Percentiles rank a stretch among this genome's conserved stretches.
Conservation (phyloP, 2,329 filamentous ascomycete genomes). For the Helotiales sp. region DNA sequence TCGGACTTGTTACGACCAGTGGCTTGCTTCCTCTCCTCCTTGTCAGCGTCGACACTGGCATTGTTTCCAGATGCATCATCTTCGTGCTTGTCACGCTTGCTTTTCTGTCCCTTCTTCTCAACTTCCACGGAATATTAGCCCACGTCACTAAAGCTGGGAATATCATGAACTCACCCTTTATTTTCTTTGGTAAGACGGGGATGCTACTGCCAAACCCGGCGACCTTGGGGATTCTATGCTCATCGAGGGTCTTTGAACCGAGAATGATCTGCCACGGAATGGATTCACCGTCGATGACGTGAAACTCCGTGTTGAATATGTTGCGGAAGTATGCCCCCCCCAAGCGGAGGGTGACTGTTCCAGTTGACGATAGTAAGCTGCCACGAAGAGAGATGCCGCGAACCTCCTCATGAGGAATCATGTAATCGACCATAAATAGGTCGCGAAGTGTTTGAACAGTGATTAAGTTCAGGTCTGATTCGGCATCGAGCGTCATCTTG, state of each 20-base stretch:
- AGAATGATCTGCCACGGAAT: slow-evolving; percentile 28
- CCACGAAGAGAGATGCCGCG: slow-evolving; percentile 25
- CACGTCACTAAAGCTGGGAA: no score
- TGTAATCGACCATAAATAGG: slow-evolving; percentile 9
- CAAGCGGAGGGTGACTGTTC: slow-evolving; percentile 25
- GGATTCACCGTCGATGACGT: slow-evolving; percentile 23
- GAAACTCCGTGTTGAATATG: slow-evolving; percentile 29
- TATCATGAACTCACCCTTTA: slow-evolving; percentile 13
- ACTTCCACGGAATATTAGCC: neutral
- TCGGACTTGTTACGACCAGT: neutral
- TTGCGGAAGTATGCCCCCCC: slow-evolving; percentile 27
- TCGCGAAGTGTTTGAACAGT: slow-evolving; percentile 12
- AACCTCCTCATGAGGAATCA: slow-evolving; percentile 17
- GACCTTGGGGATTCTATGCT: slow-evolving; percentile 24
- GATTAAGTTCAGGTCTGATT: slow-evolving; percentile 28
- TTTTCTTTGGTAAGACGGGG: slow-evolving; percentile 18
- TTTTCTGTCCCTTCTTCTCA: neutral
- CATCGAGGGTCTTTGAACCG: slow-evolving; percentile 21
- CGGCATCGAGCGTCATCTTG: slow-evolving; percentile 29
- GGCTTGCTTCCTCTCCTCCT: slow-evolving; percentile 15
- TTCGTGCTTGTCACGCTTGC: slow-evolving; percentile 10
- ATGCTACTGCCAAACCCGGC: slow-evolving; percentile 24
- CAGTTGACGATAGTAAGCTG: slow-evolving; percentile 18
- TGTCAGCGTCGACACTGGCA: slow-evolving; percentile 21
- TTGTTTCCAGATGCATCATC: slow-evolving; percentile 15